Conservation (phyloP, 139 green algal species). For the Tetraselmis chui region DNA sequence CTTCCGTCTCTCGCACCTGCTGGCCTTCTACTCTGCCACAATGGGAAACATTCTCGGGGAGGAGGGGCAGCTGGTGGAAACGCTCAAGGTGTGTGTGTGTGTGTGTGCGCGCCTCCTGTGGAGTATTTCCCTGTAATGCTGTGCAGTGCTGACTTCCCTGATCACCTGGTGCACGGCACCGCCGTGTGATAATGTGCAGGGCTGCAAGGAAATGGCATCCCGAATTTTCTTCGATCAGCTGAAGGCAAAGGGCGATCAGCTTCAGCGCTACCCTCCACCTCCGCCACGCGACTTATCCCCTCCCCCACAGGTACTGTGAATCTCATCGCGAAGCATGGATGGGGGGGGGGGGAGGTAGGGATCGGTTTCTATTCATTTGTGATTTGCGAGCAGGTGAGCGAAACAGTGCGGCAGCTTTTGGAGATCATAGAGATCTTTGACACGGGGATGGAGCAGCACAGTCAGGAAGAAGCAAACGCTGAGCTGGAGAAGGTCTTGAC, state of each 20-base stretch:
- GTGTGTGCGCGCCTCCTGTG: too few relatives aligned
- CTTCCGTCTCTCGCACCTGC: conserved; percentile 75
- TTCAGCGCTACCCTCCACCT: conserved; percentile 52
- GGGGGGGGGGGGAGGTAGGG: neutral
- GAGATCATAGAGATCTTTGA: conserved; percentile 40
- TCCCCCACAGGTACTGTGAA: conserved; percentile 39
- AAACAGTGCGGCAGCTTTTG: conserved; percentile 44
- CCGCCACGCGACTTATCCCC: conserved; percentile 56
- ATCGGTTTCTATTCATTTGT: too few relatives aligned
- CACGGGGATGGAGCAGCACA: neutral
- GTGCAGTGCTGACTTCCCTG: neutral
- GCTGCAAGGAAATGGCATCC: conserved; percentile 36
- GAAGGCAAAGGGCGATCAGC: conserved; percentile 47
- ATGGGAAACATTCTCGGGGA: conserved; percentile 37
- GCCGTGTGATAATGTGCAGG: conserved; percentile 34
- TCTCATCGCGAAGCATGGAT: neutral
- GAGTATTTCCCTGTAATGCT: neutral
- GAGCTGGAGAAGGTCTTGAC: neutral
- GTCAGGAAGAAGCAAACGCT: neutral
- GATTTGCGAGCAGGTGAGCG: conserved; percentile 40
- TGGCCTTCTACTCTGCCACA: conserved; percentile 68
- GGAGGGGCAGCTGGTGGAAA: conserved; percentile 26
- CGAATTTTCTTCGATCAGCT: conserved; percentile 68
- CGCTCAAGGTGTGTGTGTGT: conserved; percentile 36
- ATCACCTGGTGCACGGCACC: neutral